These are phyloP conservation scores for Xanthoconium stramineum DNA, from an alignment of 768 basidiomycete genomes.

Conservation along the genomic window DNA sequence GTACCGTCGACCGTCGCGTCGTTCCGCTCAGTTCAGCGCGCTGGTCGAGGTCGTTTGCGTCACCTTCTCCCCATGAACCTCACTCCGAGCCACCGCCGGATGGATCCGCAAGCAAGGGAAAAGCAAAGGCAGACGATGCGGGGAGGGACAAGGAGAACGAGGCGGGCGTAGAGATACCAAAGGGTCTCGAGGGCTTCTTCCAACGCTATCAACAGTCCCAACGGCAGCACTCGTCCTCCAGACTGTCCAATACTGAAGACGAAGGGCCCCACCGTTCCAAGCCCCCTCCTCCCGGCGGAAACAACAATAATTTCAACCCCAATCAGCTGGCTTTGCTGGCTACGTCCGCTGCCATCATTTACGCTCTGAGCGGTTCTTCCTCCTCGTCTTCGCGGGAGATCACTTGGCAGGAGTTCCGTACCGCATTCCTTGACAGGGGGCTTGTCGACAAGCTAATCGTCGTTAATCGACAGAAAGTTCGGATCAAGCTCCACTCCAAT, in stretches of 20 bases:
- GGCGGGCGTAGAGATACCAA: conserved; percentile 46
- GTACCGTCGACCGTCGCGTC: conserved; percentile 42
- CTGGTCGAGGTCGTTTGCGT: conserved; percentile 45
- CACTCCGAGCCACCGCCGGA: conserved; percentile 27
- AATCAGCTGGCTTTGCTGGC: conserved; percentile 60
- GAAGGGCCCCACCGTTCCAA: conserved; percentile 37
- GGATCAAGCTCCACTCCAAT: conserved; percentile 90
- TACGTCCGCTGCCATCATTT: conserved; percentile 60
- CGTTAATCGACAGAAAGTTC: conserved; percentile 85
- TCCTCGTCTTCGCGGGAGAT: conserved; percentile 75
- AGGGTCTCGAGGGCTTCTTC: conserved; percentile 77
- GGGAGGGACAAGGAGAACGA: conserved; percentile 33
- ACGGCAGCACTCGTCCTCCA: conserved; percentile 27
- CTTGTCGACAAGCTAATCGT: conserved; percentile 92
- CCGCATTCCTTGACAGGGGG: conserved; percentile 94
- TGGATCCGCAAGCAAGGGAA: conserved; percentile 27
- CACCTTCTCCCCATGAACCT: conserved; percentile 38
- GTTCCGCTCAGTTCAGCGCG: conserved; percentile 31
- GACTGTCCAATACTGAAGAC: conserved; percentile 27
- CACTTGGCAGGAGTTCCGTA: conserved; percentile 99
- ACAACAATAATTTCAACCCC: conserved; percentile 50
- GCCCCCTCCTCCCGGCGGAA: conserved; percentile 46
- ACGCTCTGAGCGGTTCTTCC: conserved; percentile 49
- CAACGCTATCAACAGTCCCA: conserved; percentile 54
- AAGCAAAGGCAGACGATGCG: conserved; percentile 31